phyloP scores from a whole-genome alignment of 177 flowering plant species.

The Telopea speciosissima region DNA sequence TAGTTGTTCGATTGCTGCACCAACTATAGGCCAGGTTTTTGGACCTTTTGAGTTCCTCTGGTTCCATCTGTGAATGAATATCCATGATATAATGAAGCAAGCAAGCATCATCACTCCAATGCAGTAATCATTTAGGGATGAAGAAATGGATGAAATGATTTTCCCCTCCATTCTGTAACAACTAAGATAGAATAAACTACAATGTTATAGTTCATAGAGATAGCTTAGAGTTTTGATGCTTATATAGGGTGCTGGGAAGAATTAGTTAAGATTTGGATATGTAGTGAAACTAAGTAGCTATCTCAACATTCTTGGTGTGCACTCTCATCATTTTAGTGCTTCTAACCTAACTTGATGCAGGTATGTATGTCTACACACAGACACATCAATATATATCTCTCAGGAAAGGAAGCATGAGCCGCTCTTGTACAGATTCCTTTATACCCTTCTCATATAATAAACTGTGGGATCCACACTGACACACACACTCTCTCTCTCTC shows the following conservation, averaged over 20 bases:
- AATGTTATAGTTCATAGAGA: neutral
- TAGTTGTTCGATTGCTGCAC: conserved; percentile 71
- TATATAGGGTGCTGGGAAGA: conserved; percentile 4
- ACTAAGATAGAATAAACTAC: neutral
- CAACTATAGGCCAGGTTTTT: conserved; percentile 86
- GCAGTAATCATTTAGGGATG: conserved; percentile 18
- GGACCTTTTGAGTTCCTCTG: conserved; percentile 72
- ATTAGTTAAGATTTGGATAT: conserved; percentile 19
- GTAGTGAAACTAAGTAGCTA: conserved; percentile 17
- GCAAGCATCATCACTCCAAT: conserved; percentile 26
- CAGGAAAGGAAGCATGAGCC: no score
- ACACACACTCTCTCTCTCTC: no score
- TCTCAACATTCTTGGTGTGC: conserved; percentile 40
- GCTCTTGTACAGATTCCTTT: no score
- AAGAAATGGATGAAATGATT: conserved; percentile 9
- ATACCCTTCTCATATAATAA: no score
- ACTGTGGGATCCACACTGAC: no score
- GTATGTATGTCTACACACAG: no score
- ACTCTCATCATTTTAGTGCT: conserved; percentile 28
- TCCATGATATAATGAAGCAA: conserved; percentile 45
- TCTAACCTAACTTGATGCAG: conserved; percentile 18
- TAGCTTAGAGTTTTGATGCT: conserved; percentile 1
- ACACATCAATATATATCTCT: no score
- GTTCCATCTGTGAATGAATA: conserved; percentile 59
- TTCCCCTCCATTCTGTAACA: conserved; percentile 17